Evolutionary conservation across 202 grass and related monocot genomes (phyloP).

Genomic region (Hordeum pubiflorum): DNA sequence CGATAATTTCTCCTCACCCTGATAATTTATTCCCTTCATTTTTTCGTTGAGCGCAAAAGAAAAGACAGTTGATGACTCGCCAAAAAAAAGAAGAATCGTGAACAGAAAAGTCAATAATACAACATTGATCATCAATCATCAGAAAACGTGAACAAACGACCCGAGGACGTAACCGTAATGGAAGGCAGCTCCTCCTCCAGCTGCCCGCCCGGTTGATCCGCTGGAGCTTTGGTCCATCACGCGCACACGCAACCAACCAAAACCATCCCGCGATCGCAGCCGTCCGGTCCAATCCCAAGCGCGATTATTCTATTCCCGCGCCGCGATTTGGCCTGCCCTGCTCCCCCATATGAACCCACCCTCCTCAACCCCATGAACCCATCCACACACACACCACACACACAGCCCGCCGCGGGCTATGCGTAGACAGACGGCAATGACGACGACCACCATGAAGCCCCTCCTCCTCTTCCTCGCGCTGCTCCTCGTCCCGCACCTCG

Average conservation of each 20-base stretch:
- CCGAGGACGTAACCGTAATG: too few species aligned
- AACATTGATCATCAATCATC: too few species aligned
- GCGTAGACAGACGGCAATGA: constrained; percentile 10
- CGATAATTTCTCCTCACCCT: too few species aligned
- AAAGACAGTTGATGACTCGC: too few species aligned
- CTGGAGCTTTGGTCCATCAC: constrained; percentile 5
- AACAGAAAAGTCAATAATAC: too few species aligned
- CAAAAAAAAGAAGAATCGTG: too few species aligned
- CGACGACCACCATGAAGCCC: neutral
- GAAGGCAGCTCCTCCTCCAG: too few species aligned
- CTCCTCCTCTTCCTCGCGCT: neutral
- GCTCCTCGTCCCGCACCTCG: constrained; percentile 24
- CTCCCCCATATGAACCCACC: neutral
- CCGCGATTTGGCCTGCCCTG: neutral
- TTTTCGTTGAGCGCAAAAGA: too few species aligned
- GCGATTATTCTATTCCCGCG: constrained; percentile 16
- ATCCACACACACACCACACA: neutral
- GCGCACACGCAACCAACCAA: constrained; percentile 26
- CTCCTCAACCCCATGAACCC: neutral
- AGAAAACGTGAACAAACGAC: too few species aligned
- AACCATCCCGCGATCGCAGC: neutral
- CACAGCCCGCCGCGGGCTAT: constrained; percentile 17
- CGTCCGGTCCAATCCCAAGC: neutral
- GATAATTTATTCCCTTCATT: too few species aligned
- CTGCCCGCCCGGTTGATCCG: too few species aligned